phyloP scores from a whole-genome alignment of 805 yeast genomes.

The Groenewaldozyma tartarivorans region DNA sequence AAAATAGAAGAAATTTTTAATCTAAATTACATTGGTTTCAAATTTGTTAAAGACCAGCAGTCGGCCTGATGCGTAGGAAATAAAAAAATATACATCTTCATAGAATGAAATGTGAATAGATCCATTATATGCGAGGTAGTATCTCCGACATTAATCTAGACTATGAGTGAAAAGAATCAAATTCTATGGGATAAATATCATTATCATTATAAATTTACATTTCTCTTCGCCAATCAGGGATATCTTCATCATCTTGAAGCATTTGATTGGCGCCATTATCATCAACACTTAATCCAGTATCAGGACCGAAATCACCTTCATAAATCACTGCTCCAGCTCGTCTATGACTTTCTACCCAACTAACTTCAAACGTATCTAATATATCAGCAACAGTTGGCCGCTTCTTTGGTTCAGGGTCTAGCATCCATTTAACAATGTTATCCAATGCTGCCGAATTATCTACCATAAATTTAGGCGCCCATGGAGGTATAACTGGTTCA shows the following conservation, averaged over 20 bases:
- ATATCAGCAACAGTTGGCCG: constrained; percentile 75
- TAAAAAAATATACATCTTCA: too few species aligned
- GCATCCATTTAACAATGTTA: constrained; percentile 76
- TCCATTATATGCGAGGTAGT: too few species aligned
- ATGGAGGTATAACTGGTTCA: constrained; percentile 37
- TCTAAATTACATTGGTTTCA: too few species aligned
- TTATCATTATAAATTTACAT: not conserved
- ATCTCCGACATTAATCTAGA: too few species aligned
- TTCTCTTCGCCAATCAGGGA: constrained; percentile 8
- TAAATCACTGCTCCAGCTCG: constrained; percentile 90
- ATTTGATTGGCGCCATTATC: constrained; percentile 16
- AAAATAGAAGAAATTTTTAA: too few species aligned
- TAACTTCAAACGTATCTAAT: constrained; percentile 62
- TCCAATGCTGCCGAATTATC: constrained; percentile 69
- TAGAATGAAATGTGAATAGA: too few species aligned
- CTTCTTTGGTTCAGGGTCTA: constrained; percentile 67
- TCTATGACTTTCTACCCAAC: constrained; percentile 66
- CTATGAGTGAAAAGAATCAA: too few species aligned
- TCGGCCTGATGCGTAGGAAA: too few species aligned
- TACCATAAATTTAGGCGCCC: constrained; percentile 81
- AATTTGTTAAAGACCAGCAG: too few species aligned
- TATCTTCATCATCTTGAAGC: constrained; percentile 3
- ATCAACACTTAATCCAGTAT: constrained; percentile 34
- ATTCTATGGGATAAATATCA: too few species aligned
- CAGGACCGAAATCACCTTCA: constrained; percentile 93